Evolutionary conservation across 2,329 filamentous ascomycete species (phyloP).

Genomic region (Botrytis cinerea): DNA sequence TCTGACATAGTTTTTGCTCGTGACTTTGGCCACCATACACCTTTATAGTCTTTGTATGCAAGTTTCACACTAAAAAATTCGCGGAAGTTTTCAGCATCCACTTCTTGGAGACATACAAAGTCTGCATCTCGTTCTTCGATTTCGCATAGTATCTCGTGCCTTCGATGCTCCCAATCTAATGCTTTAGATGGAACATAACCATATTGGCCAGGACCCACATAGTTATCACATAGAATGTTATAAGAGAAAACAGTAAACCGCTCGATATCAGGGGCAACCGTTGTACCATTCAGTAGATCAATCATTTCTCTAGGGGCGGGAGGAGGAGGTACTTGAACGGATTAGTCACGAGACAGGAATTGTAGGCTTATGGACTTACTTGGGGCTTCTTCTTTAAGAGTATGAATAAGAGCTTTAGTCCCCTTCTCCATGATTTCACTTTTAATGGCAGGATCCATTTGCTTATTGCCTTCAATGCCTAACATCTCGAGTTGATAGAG

Average conservation of each 20-base stretch:
- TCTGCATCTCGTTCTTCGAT: slow-evolving; percentile 79
- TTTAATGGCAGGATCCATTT: slow-evolving; percentile 73
- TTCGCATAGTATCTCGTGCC: slow-evolving; percentile 79
- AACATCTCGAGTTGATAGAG: slow-evolving; percentile 86
- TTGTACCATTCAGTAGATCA: slow-evolving; percentile 69
- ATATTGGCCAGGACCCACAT: slow-evolving; percentile 81
- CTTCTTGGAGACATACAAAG: slow-evolving; percentile 90
- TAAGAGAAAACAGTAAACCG: slow-evolving; percentile 86
- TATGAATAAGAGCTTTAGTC: slow-evolving; percentile 79
- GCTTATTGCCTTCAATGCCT: slow-evolving; percentile 91
- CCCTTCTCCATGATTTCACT: slow-evolving; percentile 84
- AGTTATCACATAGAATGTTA: slow-evolving; percentile 95
- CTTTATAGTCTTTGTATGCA: slow-evolving; percentile 86
- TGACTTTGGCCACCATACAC: slow-evolving; percentile 88
- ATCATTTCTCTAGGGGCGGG: slow-evolving; percentile 77
- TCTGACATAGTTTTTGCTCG: slow-evolving; percentile 90
- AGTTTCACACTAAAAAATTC: slow-evolving; percentile 88
- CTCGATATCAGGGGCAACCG: slow-evolving; percentile 55
- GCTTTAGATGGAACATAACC: slow-evolving; percentile 86
- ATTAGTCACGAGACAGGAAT: slow-evolving; percentile 22
- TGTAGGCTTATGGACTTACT: slow-evolving; percentile 57
- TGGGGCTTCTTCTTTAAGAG: slow-evolving; percentile 80
- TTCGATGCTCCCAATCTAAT: slow-evolving; percentile 84
- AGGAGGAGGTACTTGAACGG: slow-evolving; percentile 66
- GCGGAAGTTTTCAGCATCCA: slow-evolving; percentile 88